Percentiles rank a stretch among this genome's conserved stretches.
Evolutionary conservation across 2,329 filamentous ascomycete species (phyloP).

Genomic region (Hymenoscyphus salicellus): DNA sequence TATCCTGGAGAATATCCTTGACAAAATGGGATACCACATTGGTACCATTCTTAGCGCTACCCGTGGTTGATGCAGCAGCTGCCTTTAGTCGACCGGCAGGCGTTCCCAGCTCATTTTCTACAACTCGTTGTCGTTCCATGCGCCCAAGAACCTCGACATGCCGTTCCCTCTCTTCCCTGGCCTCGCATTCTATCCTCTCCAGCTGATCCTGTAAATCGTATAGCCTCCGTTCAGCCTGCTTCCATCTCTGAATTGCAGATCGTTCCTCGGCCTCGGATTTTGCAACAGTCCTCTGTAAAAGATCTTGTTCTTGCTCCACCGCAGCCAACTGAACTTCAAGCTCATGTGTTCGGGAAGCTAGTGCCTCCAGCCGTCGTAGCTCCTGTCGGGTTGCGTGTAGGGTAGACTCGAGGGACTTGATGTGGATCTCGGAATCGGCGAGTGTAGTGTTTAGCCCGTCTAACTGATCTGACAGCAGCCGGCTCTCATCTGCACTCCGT

Average conservation of each 20-base stretch:
- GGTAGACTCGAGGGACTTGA: constrained; percentile 72
- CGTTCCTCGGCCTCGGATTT: constrained; percentile 71
- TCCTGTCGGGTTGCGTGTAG: constrained; percentile 76
- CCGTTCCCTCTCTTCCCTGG: constrained; percentile 73
- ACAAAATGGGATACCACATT: constrained; percentile 93
- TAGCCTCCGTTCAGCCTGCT: constrained; percentile 76
- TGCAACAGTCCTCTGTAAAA: constrained; percentile 65
- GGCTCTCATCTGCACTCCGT: constrained; percentile 77
- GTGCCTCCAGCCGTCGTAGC: constrained; percentile 68
- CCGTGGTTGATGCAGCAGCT: constrained; percentile 56
- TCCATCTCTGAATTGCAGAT: constrained; percentile 78
- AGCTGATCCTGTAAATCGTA: constrained; percentile 80
- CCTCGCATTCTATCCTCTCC: constrained; percentile 82
- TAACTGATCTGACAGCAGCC: constrained; percentile 74
- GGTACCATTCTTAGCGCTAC: constrained; percentile 55
- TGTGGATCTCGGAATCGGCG: constrained; percentile 73
- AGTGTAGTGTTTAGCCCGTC: constrained; percentile 80
- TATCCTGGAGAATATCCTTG: constrained; percentile 90
- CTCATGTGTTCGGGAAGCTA: constrained; percentile 70
- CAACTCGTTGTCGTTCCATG: constrained; percentile 77
- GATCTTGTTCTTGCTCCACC: constrained; percentile 77
- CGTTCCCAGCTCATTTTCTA: constrained; percentile 77
- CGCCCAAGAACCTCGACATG: constrained; percentile 78
- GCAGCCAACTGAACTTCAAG: constrained; percentile 77
- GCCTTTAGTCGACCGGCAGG: constrained; percentile 79